phyloP scores from a whole-genome alignment of 495 filamentous ascomycete species.

The Chaetomium tenue region DNA sequence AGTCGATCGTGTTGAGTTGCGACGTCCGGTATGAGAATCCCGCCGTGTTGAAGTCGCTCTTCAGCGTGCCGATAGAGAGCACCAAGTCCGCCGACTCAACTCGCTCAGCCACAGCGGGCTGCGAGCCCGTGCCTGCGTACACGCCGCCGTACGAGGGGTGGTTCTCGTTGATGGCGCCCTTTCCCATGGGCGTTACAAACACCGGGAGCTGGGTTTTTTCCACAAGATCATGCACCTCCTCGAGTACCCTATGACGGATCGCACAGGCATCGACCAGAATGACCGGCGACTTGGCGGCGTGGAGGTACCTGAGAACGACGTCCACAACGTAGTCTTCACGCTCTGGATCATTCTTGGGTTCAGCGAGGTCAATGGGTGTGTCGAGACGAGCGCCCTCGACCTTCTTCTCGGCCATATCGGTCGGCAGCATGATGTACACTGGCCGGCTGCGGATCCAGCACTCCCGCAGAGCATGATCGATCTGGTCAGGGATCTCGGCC shows the following conservation, averaged over 20 bases:
- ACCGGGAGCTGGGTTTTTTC: constrained; percentile 73
- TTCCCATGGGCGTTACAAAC: constrained; percentile 91
- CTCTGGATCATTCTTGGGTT: constrained; percentile 64
- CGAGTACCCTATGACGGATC: constrained; percentile 71
- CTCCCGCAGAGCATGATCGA: constrained; percentile 77
- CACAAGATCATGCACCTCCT: constrained; percentile 76
- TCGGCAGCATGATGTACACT: constrained; percentile 83
- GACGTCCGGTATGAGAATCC: constrained; percentile 85
- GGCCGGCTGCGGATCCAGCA: constrained; percentile 73
- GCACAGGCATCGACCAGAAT: constrained; percentile 92
- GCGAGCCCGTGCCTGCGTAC: constrained; percentile 79
- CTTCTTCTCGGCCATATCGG: constrained; percentile 79
- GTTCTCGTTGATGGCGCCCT: constrained; percentile 79
- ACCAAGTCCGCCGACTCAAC: constrained; percentile 83
- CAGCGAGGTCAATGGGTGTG: constrained; percentile 64
- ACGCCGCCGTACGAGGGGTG: constrained; percentile 77
- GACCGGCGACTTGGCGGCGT: constrained; percentile 71
- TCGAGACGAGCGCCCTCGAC: constrained; percentile 67
- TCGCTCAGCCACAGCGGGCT: constrained; percentile 63
- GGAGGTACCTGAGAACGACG: constrained; percentile 72
- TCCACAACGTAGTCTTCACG: constrained; percentile 83
- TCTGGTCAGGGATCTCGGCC: constrained; percentile 64
- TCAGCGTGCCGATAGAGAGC: constrained; percentile 75
- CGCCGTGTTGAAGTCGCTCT: constrained; percentile 86
- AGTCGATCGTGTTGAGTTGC: constrained; percentile 81